These are phyloP conservation scores for Echria macrotheca DNA, from an alignment of 495 filamentous ascomycete genomes.

Conservation along the genomic window DNA sequence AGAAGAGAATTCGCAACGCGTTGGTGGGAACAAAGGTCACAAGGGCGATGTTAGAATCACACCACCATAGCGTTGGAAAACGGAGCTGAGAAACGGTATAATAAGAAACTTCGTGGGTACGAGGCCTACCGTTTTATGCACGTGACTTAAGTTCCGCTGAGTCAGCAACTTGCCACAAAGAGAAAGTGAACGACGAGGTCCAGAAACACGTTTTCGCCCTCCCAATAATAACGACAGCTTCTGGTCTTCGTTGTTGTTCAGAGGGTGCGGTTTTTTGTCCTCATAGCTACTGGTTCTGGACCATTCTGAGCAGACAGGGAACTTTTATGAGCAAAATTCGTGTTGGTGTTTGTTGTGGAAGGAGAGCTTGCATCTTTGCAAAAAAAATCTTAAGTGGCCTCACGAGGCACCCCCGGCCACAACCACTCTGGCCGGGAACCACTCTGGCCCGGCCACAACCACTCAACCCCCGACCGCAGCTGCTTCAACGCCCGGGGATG, in stretches of 20 bases:
- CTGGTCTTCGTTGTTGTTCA: constrained; percentile 10
- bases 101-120: constrained; percentile 3
- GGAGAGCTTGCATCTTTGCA: no score
- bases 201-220: constrained; percentile 4
- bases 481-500: no score
- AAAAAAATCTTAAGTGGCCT: no score
- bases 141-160: constrained; percentile 3
- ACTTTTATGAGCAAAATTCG: constrained; percentile 12
- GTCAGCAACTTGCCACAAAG: constrained; percentile 5
- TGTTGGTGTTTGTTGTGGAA: no score
- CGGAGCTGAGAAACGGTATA: constrained; percentile 4
- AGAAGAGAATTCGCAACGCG: constrained; percentile 6
- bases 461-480: no score
- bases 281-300: constrained; percentile 14
- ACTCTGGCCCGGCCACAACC: no score
- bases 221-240: constrained; percentile 9
- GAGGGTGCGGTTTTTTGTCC: constrained; percentile 12
- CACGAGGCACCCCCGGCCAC: no score
- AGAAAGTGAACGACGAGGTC: constrained; percentile 1
- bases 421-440: no score
- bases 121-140: constrained; percentile 2
- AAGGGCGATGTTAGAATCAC: constrained; percentile 5
- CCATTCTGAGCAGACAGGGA: constrained; percentile 14
- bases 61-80: constrained; percentile 3
- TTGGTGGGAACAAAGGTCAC: not conserved